phyloP scores from a whole-genome alignment of 345 rosid species.

The Orychophragmus violaceus region DNA sequence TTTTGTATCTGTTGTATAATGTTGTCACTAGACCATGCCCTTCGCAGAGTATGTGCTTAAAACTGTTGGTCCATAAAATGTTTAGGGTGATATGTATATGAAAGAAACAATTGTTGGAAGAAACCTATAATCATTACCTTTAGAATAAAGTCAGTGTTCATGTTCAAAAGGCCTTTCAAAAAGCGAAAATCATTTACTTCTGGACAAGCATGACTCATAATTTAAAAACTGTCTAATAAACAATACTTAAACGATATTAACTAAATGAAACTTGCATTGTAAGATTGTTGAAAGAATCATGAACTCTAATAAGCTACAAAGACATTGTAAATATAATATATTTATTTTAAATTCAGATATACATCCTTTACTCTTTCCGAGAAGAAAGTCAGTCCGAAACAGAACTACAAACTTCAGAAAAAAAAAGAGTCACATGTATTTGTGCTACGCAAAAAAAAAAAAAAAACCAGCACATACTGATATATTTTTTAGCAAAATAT shows the following conservation, averaged over 20 bases:
- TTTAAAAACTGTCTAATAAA: background rate
- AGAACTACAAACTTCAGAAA: background rate
- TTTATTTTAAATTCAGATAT: background rate
- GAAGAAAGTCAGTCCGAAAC: background rate
- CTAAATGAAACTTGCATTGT: background rate
- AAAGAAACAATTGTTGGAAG: constrained; percentile 22
- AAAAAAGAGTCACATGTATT: background rate
- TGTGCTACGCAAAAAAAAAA: background rate
- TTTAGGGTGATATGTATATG: constrained; percentile 13
- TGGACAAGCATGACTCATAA: constrained; percentile 28
- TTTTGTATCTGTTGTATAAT: background rate
- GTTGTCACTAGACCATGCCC: constrained; percentile 24
- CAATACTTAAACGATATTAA: background rate
- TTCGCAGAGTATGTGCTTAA: constrained; percentile 17
- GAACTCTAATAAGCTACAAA: background rate
- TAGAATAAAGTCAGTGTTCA: constrained; percentile 26
- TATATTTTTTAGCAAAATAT: no score
- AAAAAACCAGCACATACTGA: no score
- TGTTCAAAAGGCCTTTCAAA: constrained; percentile 22
- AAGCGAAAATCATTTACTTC: constrained; percentile 22
- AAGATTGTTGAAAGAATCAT: background rate
- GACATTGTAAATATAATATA: background rate
- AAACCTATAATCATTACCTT: constrained; percentile 24
- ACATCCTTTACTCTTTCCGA: background rate
- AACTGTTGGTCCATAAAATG: constrained; percentile 22